Evolutionary conservation across 192 early-diverging fungal species (phyloP).

Genomic region (Coemansia sp.): DNA sequence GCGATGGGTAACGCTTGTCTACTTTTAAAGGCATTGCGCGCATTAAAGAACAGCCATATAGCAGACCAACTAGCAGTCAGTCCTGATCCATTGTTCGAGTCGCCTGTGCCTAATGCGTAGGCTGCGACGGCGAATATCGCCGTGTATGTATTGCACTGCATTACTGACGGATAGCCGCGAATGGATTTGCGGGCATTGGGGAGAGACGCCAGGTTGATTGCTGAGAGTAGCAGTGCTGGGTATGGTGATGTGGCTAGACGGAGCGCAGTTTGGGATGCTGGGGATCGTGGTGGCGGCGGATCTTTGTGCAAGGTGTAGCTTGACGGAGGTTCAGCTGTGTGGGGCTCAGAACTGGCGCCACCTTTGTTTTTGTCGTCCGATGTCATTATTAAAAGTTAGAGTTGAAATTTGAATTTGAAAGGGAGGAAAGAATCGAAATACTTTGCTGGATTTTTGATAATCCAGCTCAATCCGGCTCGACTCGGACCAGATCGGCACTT

Average conservation of each 20-base stretch:
- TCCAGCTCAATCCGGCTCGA: background rate
- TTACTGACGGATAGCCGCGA: slow-evolving; percentile 42
- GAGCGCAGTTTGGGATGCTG: background rate
- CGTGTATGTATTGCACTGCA: slow-evolving; percentile 39
- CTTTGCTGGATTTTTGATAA: background rate
- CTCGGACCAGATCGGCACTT: background rate
- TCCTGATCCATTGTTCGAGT: slow-evolving; percentile 40
- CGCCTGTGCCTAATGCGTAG: slow-evolving; percentile 40
- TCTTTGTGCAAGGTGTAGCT: slow-evolving; percentile 37
- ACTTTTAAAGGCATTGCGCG: slow-evolving; percentile 35
- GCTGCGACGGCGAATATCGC: slow-evolving; percentile 38
- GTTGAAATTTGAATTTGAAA: background rate
- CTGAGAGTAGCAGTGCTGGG: slow-evolving; percentile 33
- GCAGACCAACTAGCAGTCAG: slow-evolving; percentile 42
- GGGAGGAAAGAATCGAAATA: background rate
- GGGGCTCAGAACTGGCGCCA: background rate
- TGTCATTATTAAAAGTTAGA: background rate
- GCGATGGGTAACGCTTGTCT: slow-evolving; percentile 17
- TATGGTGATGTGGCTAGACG: slow-evolving; percentile 10
- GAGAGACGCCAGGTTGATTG: slow-evolving; percentile 18
- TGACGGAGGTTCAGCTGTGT: slow-evolving; percentile 23
- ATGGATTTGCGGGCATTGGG: slow-evolving; percentile 11
- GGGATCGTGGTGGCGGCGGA: background rate
- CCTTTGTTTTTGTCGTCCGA: background rate
- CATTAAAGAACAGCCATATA: slow-evolving; percentile 53